Evolutionary conservation across 2,329 filamentous ascomycete species (phyloP).

Genomic region (Plectosphaerella sp.): DNA sequence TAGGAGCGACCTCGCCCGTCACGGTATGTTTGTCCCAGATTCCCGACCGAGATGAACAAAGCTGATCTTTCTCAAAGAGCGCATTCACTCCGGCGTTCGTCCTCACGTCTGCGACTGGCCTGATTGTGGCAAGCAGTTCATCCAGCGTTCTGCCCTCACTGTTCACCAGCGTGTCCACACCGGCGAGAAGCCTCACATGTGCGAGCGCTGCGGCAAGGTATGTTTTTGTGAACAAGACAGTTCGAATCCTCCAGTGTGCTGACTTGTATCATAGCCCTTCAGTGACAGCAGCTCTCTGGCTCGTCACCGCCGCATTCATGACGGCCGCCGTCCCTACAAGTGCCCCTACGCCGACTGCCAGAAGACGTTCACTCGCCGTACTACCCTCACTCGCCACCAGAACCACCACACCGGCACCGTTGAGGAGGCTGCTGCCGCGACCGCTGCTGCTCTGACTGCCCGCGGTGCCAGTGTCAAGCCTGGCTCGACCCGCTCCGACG

Average conservation of each 20-base stretch:
- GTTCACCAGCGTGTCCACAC: conserved; percentile 95
- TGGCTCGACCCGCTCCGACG: conserved; percentile 59
- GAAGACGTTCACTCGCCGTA: conserved; percentile 95
- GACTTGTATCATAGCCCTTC: conserved; percentile 63
- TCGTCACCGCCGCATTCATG: conserved; percentile 89
- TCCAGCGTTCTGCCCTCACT: conserved; percentile 91
- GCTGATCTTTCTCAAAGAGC: conserved; percentile 55
- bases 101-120: conserved; percentile 90
- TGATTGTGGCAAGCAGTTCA: conserved; percentile 92
- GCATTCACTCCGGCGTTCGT: conserved; percentile 87
- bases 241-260: background rate
- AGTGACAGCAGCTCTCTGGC: conserved; percentile 94
- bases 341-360: conserved; percentile 97
- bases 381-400: conserved; percentile 90
- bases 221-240: background rate
- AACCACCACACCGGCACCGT: conserved; percentile 94
- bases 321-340: conserved; percentile 93
- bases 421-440: conserved; percentile 86
- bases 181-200: conserved; percentile 97
- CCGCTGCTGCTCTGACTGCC: conserved; percentile 74
- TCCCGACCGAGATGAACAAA: background rate
- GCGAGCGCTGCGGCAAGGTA: conserved; percentile 94
- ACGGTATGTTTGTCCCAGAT: conserved; percentile 61
- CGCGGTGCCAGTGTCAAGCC: conserved; percentile 34
- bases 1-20: conserved; percentile 87